These are phyloP conservation scores for Aphanomyces astaci DNA, from an alignment of 352 stramenopile species.

Conservation along the genomic window DNA sequence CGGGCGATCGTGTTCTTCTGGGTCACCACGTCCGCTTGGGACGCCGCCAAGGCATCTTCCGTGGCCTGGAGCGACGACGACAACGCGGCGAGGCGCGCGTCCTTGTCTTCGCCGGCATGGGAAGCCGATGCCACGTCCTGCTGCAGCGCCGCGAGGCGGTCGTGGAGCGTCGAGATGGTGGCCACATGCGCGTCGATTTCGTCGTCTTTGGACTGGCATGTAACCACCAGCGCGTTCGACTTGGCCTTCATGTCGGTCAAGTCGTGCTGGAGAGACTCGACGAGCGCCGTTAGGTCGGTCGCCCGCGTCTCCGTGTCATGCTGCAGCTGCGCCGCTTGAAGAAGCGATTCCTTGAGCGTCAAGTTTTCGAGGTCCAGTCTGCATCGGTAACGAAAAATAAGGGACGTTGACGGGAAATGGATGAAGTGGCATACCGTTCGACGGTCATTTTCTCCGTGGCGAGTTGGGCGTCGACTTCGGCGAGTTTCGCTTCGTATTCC, in stretches of 20 bases:
- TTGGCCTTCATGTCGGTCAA: slow-evolving; percentile 17
- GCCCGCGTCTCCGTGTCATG: not conserved
- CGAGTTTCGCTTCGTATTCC: slow-evolving; percentile 6
- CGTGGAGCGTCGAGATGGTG: not conserved
- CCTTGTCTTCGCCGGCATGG: not conserved
- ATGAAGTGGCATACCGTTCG: slow-evolving; percentile 9
- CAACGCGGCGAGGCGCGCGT: not conserved
- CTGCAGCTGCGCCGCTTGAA: slow-evolving; percentile 5
- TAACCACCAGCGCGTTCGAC: slow-evolving; percentile 6
- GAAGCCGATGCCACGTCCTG: not conserved
- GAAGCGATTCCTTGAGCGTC: slow-evolving; percentile 17
- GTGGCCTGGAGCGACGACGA: not conserved
- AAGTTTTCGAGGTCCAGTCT: slow-evolving; percentile 16
- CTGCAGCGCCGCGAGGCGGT: not conserved
- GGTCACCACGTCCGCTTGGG: not conserved
- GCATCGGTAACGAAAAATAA: not conserved
- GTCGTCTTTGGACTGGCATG: not conserved
- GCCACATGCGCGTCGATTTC: not conserved
- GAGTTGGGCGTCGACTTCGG: slow-evolving; percentile 10
- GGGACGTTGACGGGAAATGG: not conserved
- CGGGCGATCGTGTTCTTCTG: not conserved
- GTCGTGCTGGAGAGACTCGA: not conserved
- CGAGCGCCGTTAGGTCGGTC: not conserved
- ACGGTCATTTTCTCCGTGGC: slow-evolving; percentile 20
- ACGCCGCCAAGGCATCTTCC: not conserved